These are phyloP conservation scores for Hypoxylon sp. DNA, from an alignment of 2,329 filamentous ascomycete genomes.

Conservation along the genomic window DNA sequence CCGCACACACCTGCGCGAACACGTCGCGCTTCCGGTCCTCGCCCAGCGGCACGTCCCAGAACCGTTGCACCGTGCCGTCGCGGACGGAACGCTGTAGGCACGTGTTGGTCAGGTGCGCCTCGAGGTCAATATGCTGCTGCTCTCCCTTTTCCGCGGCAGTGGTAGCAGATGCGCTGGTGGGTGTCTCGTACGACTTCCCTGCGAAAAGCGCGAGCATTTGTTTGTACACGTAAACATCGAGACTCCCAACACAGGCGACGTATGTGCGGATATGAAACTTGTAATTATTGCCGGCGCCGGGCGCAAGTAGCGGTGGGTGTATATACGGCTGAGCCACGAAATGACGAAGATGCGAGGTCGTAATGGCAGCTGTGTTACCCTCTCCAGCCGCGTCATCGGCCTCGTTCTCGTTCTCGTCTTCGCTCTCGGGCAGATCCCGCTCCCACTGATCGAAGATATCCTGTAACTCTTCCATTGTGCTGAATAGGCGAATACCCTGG, in stretches of 20 bases:
- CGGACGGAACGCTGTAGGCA: slow-evolving; percentile 76
- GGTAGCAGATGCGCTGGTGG: slow-evolving; percentile 53
- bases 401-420: slow-evolving; percentile 67
- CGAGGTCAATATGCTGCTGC: slow-evolving; percentile 60
- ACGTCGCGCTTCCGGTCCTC: slow-evolving; percentile 64
- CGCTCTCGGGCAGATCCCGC: slow-evolving; percentile 68
- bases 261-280: slow-evolving; percentile 98
- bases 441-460: slow-evolving; percentile 94
- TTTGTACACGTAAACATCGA: slow-evolving; percentile 85
- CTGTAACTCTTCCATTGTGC: slow-evolving; percentile 82
- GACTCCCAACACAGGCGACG: slow-evolving; percentile 78
- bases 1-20: slow-evolving; percentile 75
- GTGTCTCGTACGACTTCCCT: slow-evolving; percentile 72
- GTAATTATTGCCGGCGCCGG: slow-evolving; percentile 64
- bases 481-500: slow-evolving; percentile 91
- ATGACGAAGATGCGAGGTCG: slow-evolving; percentile 90
- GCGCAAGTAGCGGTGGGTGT: slow-evolving; percentile 80
- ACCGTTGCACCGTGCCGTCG: slow-evolving; percentile 73
- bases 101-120: slow-evolving; percentile 90
- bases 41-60: slow-evolving; percentile 68
- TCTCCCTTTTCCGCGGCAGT: slow-evolving; percentile 43
- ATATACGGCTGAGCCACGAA: slow-evolving; percentile 97
- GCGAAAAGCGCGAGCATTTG: slow-evolving; percentile 96
- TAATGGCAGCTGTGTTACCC: slow-evolving; percentile 62
- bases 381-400: slow-evolving; percentile 42